Base-by-base conservation (phyloP, 345 rosid species). In the Cardamine resedifolia region DNA sequence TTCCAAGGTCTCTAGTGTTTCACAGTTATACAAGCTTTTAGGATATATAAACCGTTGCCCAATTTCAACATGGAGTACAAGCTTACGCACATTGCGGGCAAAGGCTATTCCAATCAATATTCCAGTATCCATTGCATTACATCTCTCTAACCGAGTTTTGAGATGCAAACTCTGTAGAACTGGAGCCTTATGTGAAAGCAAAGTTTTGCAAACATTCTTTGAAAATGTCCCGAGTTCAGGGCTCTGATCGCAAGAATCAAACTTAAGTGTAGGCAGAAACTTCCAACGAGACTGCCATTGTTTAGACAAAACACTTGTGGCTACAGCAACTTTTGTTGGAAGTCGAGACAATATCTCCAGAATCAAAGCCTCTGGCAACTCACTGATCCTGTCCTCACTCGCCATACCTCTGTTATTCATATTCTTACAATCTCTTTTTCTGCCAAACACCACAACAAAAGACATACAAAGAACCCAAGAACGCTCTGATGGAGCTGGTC, bases 141-240 rank as follows among this genome's bases (percentile, higher is more conserved):
- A 33, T 21, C 24, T 15, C 0, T 47, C 16, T 44, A 19, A 33
- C 8, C 3, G 10, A 68, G 16, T 1, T 2, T 0, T 16, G 41
- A 60, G 51, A 71, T 49, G 15, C 20, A 71, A 36, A 5, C n/a
- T 60, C 5, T 61, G 19, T 39, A 61, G 3, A 28, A 71, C 43
- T 0, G 61, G 60, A 51, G 45, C 8, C 16, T 38, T 28, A 23
- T 51, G 44, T 5, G 55, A 41, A 52, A 71, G 44, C 31, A 36
- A 36, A 36, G 12, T 14, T 14, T 10, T 36, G 41, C 41, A 36
- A 36, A 10, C 41, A 36, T 36, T 36, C 11, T 9, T 34, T 34
- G 38, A 34, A 34, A 34, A 34, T 10, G 38, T 34, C 12, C 14
- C 14, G 41, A 36, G 14, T 36, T 36, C 14, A 9, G 0, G 0